A percentile compares a stretch with the other conserved stretches of the same genome.
Conservation (phyloP, 1,284 basidiomycete species). For the Puccinia polysora region DNA sequence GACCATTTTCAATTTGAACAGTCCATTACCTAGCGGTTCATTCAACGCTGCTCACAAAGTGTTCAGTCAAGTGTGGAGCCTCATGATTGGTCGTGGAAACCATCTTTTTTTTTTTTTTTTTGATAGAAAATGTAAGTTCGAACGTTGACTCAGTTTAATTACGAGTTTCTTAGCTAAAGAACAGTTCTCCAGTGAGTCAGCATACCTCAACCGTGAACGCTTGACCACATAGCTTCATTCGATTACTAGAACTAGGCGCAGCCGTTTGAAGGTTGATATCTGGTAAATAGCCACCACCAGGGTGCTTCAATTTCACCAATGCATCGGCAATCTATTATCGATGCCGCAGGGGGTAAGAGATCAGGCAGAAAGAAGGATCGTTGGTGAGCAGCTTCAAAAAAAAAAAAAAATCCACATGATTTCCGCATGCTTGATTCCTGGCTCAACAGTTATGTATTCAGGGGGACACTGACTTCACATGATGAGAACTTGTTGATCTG, state of each 20-base stretch:
- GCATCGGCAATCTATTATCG: slow-evolving; percentile 72
- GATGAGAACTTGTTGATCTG: slow-evolving; percentile 23
- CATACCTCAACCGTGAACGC: slow-evolving; percentile 76
- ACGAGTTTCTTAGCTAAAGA: too few relatives aligned
- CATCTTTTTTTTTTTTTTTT: slow-evolving; percentile 57
- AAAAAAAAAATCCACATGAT: not conserved
- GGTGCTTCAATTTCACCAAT: slow-evolving; percentile 72
- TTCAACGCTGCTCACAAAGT: slow-evolving; percentile 60
- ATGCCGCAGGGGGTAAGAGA: not conserved
- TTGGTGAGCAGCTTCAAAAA: not conserved
- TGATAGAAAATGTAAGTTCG: not conserved
- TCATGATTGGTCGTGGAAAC: slow-evolving; percentile 62
- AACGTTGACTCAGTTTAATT: not conserved
- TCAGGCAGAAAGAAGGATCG: not conserved
- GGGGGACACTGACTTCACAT: slow-evolving; percentile 25
- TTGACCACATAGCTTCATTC: slow-evolving; percentile 62
- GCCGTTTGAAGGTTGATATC: slow-evolving; percentile 65
- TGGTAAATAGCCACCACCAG: slow-evolving; percentile 73
- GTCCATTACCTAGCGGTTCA: slow-evolving; percentile 52
- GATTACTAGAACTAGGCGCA: slow-evolving; percentile 53
- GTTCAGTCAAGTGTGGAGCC: slow-evolving; percentile 65
- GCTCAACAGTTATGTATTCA: not conserved
- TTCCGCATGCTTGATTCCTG: not conserved
- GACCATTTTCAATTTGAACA: slow-evolving; percentile 66
- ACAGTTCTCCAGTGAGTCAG: too few relatives aligned